phyloP scores from a whole-genome alignment of 495 filamentous ascomycete species.

The Neurospora sp. region DNA sequence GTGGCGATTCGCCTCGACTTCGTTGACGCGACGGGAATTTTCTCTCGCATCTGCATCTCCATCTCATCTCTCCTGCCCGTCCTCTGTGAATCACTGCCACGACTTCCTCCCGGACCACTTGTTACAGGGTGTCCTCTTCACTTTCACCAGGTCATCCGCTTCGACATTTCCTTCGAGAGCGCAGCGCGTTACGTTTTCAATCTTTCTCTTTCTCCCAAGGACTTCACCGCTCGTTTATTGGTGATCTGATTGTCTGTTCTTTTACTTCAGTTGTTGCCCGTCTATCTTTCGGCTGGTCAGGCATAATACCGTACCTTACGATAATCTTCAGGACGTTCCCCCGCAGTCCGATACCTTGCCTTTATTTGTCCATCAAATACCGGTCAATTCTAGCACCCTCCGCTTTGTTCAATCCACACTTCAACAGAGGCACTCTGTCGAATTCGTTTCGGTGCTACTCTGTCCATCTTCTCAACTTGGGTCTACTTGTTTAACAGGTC shows the following conservation, averaged over 20 bases:
- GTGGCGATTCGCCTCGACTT: neutral
- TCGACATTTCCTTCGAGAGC: neutral
- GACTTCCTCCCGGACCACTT: neutral
- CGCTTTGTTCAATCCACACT: neutral
- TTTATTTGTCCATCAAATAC: neutral
- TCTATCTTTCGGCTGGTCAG: neutral
- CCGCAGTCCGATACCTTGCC: neutral
- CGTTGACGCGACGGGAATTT: neutral
- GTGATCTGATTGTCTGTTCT: neutral
- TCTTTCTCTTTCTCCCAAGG: neutral
- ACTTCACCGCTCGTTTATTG: neutral
- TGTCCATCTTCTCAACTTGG: neutral
- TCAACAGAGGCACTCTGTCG: neutral
- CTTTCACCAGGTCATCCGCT: neutral
- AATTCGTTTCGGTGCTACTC: neutral
- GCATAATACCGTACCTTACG: neutral
- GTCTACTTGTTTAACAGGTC: neutral
- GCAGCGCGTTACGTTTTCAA: neutral
- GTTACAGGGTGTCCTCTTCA: neutral
- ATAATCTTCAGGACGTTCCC: neutral
- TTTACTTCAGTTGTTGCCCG: neutral
- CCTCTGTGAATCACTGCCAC: neutral
- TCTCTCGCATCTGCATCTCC: neutral
- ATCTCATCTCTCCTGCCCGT: neutral
- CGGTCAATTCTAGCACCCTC: neutral